Evolutionary conservation across 148 eudicot species (phyloP), one percentile per base, ranked within the genome.

Genomic region (Limonium bicolor): DNA sequence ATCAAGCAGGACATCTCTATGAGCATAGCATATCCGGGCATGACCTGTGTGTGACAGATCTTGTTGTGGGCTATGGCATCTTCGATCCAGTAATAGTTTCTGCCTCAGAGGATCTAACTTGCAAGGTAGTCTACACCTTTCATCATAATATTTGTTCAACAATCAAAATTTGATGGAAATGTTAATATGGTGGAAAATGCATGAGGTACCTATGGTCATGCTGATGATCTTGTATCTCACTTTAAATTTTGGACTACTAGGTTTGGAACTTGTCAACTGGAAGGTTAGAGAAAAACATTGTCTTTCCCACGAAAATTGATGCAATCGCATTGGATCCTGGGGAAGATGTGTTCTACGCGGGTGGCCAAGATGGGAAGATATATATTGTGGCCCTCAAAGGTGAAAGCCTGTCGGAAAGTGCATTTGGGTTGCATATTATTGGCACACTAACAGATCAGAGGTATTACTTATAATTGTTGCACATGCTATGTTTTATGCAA

Each of bases 321-420:
- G 78, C 94, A 44, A 58, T 88, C 55, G 88, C 92, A 30, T 47
- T 88, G 59, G 94, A 83, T 63, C 77, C 90, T 12, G 83, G 80
- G n/a, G 96, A 88, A 65, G 62, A 74, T 57, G 92, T 77, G 33
- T 88, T 83, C 51, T 88, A 79, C 70, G 96, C 96, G 19, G 94
- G 96, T 30, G 84, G 92, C 30, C 71, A 84, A 70, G 96, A 88
- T 62, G 96, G 96, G 20, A 88, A 77, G 64, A 83, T 83, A 63
- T 80, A 88, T 51, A 77, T 83, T 40, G 94, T 73, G 29, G 76
- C 77, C 28, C 75, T 88, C 19, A 70, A 63, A 67, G 76, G 83
- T 59, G 69, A 50, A 51, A 58, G 55, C 33, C 63, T 50, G 27
- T 43, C 76, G 37, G 63, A 48, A 53, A 61, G 67, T 63, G 70